phyloP scores from a whole-genome alignment of 306 rosid species.

The Notholithocarpus densiflorus region DNA sequence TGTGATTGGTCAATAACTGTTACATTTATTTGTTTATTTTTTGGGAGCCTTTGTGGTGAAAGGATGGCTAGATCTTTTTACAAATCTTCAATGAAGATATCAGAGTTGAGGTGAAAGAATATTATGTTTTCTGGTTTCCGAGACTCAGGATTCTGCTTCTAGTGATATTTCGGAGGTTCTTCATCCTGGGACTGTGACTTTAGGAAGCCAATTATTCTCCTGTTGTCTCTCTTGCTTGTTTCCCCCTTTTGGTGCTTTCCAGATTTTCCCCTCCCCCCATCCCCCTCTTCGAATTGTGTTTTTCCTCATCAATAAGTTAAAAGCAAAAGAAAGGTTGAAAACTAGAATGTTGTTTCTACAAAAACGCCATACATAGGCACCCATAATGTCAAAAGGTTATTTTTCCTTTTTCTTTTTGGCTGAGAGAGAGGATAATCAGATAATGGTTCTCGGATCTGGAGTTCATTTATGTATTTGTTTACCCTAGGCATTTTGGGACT shows the following conservation, averaged over 20 bases:
- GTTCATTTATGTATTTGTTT: conserved; percentile 16
- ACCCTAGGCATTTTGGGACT: conserved; percentile 90
- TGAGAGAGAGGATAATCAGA: not conserved
- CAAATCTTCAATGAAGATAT: not conserved
- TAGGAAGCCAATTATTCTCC: not conserved
- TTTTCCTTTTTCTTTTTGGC: too few relatives aligned
- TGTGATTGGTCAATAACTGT: not conserved
- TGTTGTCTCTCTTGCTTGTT: not conserved
- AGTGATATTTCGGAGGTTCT: not conserved
- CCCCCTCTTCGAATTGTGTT: not conserved
- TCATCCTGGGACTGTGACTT: not conserved
- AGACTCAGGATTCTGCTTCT: not conserved
- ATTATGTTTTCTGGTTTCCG: not conserved
- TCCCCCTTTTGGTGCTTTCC: not conserved
- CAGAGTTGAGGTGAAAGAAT: not conserved
- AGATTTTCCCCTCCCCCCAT: not conserved
- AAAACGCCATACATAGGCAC: conserved; percentile 3
- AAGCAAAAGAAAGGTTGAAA: not conserved
- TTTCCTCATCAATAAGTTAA: not conserved
- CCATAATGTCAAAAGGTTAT: not conserved
- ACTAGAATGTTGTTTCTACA: not conserved
- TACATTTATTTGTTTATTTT: not conserved
- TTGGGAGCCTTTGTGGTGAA: not conserved
- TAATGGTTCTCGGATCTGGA: conserved; percentile 6
- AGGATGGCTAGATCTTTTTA: not conserved